phyloP scores from a whole-genome alignment of 805 yeast genomes.

The Wickerhamomyces alni region DNA sequence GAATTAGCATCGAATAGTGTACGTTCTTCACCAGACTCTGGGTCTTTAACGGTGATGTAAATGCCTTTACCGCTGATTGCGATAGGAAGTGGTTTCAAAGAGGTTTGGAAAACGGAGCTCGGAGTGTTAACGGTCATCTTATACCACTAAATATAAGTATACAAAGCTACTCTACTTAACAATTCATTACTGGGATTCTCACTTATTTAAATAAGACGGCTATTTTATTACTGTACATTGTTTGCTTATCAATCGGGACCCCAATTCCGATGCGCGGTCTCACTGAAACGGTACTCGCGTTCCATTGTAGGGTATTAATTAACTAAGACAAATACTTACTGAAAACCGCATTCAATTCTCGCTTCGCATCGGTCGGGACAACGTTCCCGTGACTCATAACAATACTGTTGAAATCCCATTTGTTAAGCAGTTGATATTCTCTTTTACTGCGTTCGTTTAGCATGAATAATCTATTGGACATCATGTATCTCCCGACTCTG shows the following conservation, averaged over 20 bases:
- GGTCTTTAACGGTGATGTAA: slow-evolving; percentile 30
- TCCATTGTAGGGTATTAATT: no score
- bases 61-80: slow-evolving; percentile 34
- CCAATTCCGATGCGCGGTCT: no score
- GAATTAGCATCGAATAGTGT: slow-evolving; percentile 37
- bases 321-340: neutral
- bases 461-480: neutral
- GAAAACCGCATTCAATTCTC: neutral
- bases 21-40: slow-evolving; percentile 27
- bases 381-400: neutral
- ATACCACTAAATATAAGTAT: no score
- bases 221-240: no score
- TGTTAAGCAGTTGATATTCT: neutral
- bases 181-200: no score
- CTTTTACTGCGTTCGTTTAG: neutral
- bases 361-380: neutral
- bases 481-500: neutral
- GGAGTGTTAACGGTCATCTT: no score
- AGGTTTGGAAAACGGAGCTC: slow-evolving; percentile 25
- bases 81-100: slow-evolving; percentile 25
- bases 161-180: no score
- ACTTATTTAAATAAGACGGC: no score
- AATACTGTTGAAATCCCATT: neutral
- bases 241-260: no score
- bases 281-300: no score